Evolutionary conservation across 139 green algal genomes (phyloP).

Genomic region (Chlorella ohadii): DNA sequence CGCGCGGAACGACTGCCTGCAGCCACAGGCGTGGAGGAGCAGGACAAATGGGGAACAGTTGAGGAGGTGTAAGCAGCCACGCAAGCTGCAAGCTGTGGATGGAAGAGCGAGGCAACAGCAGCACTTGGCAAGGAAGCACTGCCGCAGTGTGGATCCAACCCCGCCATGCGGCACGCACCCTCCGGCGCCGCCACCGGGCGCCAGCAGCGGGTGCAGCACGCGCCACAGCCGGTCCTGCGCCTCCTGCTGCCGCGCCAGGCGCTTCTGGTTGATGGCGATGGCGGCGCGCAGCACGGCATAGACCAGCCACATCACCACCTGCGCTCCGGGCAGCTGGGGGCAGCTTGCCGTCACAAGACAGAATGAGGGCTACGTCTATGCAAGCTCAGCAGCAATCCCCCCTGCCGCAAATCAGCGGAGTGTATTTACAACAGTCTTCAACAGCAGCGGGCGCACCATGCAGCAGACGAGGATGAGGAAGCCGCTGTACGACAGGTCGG

Average conservation of each 20-base stretch:
- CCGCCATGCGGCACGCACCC: neutral
- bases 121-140: too few species aligned
- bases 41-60: neutral
- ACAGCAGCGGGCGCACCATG: neutral
- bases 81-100: too few species aligned
- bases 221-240: slow-evolving; percentile 42
- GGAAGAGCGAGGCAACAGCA: too few species aligned
- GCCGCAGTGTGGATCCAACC: too few species aligned
- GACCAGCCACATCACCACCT: slow-evolving; percentile 4
- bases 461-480: slow-evolving; percentile 41
- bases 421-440: too few species aligned
- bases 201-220: slow-evolving; percentile 44
- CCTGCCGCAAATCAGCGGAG: too few species aligned
- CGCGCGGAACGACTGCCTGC: slow-evolving; percentile 43
- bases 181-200: neutral
- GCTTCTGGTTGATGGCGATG: neutral
- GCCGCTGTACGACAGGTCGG: slow-evolving; percentile 35
- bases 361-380: too few species aligned
- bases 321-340: too few species aligned
- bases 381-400: too few species aligned
- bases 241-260: slow-evolving; percentile 11
- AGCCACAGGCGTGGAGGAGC: neutral
- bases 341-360: too few species aligned
- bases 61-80: too few species aligned
- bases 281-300: neutral